These are phyloP conservation scores for Rhodamnia rubescens DNA, from an alignment of 345 rosid genomes.

Conservation along the genomic window DNA sequence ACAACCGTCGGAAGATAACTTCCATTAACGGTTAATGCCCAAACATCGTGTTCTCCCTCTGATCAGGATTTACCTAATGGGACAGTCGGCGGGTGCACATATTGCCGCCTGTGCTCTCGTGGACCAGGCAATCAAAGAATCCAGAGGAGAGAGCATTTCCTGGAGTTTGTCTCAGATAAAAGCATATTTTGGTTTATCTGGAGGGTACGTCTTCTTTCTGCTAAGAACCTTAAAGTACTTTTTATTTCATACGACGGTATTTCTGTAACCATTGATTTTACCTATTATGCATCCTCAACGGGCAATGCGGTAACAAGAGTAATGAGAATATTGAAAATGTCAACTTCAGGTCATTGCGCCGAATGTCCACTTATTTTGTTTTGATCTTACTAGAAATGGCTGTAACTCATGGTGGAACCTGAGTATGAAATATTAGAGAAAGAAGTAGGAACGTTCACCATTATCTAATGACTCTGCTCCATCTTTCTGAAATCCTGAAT, in stretches of 20 bases:
- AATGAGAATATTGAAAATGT: neutral
- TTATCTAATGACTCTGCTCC: neutral
- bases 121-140: slow-evolving; percentile 85
- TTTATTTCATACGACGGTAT: neutral
- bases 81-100: slow-evolving; percentile 99
- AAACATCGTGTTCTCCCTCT: neutral
- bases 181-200: slow-evolving; percentile 91
- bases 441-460: neutral
- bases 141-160: slow-evolving; percentile 35
- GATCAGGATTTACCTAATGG: slow-evolving; percentile 83
- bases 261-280: neutral
- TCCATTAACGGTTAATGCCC: neutral
- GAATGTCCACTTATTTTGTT: neutral
- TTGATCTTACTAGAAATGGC: neutral
- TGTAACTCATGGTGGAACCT: neutral
- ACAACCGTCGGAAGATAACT: neutral
- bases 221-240: neutral
- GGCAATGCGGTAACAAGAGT: neutral
- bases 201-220: slow-evolving; percentile 38
- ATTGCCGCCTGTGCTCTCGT: slow-evolving; percentile 83
- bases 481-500: neutral
- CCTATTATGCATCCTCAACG: neutral
- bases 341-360: neutral
- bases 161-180: slow-evolving; percentile 81
- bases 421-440: neutral